phyloP scores from a whole-genome alignment of 2,329 filamentous ascomycete species.

The Moelleriella libera region DNA sequence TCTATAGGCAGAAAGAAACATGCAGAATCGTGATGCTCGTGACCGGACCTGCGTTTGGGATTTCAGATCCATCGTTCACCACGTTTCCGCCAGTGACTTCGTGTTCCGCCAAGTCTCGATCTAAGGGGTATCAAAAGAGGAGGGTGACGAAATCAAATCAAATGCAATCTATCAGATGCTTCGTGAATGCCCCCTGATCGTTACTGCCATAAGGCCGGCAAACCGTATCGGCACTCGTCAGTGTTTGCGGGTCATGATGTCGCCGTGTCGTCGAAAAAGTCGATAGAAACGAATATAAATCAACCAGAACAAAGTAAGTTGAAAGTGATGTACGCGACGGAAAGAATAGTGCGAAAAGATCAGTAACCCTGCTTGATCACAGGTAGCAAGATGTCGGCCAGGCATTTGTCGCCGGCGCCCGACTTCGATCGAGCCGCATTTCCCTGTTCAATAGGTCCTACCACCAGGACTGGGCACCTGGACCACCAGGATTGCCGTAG shows the following conservation, averaged over 20 bases:
- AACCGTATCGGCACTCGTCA: slow-evolving; percentile 17
- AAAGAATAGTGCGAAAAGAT: neutral
- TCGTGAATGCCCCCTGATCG: slow-evolving; percentile 25
- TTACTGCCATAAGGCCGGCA: slow-evolving; percentile 19
- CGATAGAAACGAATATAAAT: slow-evolving; percentile 1
- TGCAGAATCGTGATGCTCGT: slow-evolving; percentile 19
- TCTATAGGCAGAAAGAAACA: slow-evolving; percentile 22
- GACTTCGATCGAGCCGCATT: neutral
- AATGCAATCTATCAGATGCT: slow-evolving; percentile 30
- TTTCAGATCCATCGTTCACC: slow-evolving; percentile 18
- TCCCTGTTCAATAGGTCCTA: slow-evolving; percentile 15
- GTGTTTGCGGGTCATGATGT: slow-evolving; percentile 25
- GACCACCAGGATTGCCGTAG: slow-evolving; percentile 57
- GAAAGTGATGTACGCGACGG: slow-evolving; percentile 1
- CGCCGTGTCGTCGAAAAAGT: slow-evolving; percentile 21
- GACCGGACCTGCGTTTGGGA: slow-evolving; percentile 4
- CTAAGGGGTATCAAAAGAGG: slow-evolving; percentile 30
- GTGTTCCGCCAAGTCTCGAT: slow-evolving; percentile 24
- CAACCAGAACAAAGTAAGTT: slow-evolving; percentile 9
- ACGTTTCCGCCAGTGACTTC: slow-evolving; percentile 22
- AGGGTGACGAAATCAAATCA: slow-evolving; percentile 28
- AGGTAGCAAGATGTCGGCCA: neutral
- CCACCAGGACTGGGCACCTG: slow-evolving; percentile 54
- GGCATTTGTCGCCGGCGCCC: neutral
- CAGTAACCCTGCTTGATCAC: neutral